These are phyloP conservation scores for Plasmodium berghei DNA, from an alignment of 169 alveolate species.

Conservation along the genomic window DNA sequence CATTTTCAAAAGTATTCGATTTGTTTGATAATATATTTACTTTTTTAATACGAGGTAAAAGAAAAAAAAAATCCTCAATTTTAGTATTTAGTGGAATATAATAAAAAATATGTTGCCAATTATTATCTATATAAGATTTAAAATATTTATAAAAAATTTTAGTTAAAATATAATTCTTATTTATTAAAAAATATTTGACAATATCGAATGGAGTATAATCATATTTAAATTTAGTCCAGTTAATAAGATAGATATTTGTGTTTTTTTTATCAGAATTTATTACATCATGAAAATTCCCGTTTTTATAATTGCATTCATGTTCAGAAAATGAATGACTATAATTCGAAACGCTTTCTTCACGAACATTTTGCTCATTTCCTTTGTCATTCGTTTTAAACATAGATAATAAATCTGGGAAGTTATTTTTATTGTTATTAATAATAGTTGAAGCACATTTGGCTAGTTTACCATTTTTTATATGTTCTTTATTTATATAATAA, in stretches of 20 bases:
- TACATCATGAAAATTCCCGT: background rate
- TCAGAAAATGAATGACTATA: too few relatives aligned
- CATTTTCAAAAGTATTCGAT: background rate
- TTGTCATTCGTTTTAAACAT: conserved; percentile 48
- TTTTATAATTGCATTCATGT: background rate
- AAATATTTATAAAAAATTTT: conserved; percentile 71
- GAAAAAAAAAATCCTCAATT: conserved; percentile 39
- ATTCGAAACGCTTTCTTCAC: too few relatives aligned
- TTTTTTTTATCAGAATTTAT: background rate
- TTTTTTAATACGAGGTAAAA: conserved; percentile 19
- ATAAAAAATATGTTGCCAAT: conserved; percentile 53
- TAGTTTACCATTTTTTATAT: background rate
- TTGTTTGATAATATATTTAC: background rate
- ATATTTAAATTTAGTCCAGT: conserved; percentile 75
- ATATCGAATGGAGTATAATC: conserved; percentile 63
- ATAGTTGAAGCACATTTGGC: background rate
- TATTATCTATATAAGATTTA: conserved; percentile 27
- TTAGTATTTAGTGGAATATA: conserved; percentile 45
- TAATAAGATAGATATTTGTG: conserved; percentile 25
- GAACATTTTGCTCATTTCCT: background rate
- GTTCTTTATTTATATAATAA: background rate
- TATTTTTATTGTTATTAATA: conserved; percentile 1
- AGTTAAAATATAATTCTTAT: conserved; percentile 42
- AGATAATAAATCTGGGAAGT: conserved; percentile 31
- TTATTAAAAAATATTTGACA: conserved; percentile 57